Conservation (phyloP, 2,329 filamentous ascomycete genomes). For the Xylaria sp. region DNA sequence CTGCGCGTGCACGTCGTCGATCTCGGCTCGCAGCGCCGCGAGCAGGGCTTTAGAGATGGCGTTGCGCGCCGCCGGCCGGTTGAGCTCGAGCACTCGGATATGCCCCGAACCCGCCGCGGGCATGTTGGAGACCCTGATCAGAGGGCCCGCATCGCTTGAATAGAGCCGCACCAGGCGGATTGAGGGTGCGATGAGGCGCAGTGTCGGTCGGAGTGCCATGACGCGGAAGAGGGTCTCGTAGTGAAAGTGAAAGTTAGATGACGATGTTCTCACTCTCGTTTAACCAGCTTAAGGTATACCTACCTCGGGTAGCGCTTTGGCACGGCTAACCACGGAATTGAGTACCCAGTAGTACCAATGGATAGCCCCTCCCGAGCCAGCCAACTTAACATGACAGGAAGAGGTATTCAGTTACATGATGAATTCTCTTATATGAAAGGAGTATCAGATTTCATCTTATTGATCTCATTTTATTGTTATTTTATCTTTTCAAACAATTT, state of each 20-base stretch:
- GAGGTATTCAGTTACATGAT: neutral
- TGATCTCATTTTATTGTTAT: neutral
- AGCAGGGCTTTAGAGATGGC: slow-evolving; percentile 87
- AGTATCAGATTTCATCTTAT: too few relatives aligned
- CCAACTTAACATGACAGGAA: neutral
- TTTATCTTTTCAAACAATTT: neutral
- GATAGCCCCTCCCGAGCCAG: neutral
- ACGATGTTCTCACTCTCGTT: neutral
- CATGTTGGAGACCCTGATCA: slow-evolving; percentile 78
- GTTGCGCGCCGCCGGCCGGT: slow-evolving; percentile 86
- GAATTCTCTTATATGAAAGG: too few relatives aligned
- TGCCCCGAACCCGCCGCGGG: slow-evolving; percentile 82
- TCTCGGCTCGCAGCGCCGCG: slow-evolving; percentile 74
- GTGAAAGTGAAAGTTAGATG: neutral
- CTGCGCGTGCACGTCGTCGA: slow-evolving; percentile 75
- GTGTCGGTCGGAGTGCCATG: slow-evolving; percentile 47
- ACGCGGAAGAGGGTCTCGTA: neutral
- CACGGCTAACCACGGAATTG: slow-evolving; percentile 8
- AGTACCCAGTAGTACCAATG: neutral
- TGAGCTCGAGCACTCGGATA: slow-evolving; percentile 89
- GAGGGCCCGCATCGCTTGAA: slow-evolving; percentile 59
- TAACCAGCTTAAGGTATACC: neutral
- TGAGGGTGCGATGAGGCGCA: slow-evolving; percentile 36
- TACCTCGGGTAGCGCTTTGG: neutral
- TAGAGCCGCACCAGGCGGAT: slow-evolving; percentile 49